Evolutionary conservation across 179 eudicot species (phyloP).

Genomic region (Spergularia azorica): DNA sequence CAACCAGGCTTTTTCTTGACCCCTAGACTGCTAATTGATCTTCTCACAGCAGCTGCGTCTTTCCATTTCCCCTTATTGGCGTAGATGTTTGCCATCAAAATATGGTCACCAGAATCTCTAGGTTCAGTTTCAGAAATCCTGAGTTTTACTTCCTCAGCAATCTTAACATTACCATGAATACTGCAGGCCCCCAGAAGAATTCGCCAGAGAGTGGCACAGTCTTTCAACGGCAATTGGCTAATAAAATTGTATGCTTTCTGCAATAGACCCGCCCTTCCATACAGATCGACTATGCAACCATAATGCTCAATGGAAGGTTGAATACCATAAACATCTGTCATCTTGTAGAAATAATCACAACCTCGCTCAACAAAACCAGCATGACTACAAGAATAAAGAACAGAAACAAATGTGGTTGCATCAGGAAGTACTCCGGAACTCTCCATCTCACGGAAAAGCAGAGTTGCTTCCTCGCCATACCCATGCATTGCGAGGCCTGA

Average conservation of each 20-base stretch:
- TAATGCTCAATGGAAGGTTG: conserved; percentile 65
- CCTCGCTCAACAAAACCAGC: conserved; percentile 63
- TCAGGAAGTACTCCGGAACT: conserved; percentile 47
- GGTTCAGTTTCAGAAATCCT: conserved; percentile 60
- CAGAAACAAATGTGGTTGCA: conserved; percentile 52
- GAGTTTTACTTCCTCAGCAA: conserved; percentile 54
- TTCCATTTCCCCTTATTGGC: conserved; percentile 67
- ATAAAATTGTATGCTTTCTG: conserved; percentile 58
- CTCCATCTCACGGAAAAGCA: conserved; percentile 52
- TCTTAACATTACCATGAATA: conserved; percentile 45
- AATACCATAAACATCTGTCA: conserved; percentile 50
- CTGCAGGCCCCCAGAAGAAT: conserved; percentile 76
- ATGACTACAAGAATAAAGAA: conserved; percentile 71
- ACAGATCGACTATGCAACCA: conserved; percentile 78
- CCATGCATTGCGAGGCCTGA: conserved; percentile 75
- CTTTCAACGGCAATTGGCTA: conserved; percentile 42
- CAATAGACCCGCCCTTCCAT: conserved; percentile 60
- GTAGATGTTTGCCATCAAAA: conserved; percentile 57
- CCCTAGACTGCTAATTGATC: conserved; percentile 45
- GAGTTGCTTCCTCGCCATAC: conserved; percentile 47
- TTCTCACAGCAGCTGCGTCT: conserved; percentile 49
- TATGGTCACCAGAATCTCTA: conserved; percentile 52
- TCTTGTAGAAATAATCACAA: conserved; percentile 41
- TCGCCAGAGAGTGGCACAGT: conserved; percentile 57
- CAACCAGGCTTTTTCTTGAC: conserved; percentile 63